phyloP scores from a whole-genome alignment of 2,329 filamentous ascomycete genomes.

The Ophiostoma sp. region DNA sequence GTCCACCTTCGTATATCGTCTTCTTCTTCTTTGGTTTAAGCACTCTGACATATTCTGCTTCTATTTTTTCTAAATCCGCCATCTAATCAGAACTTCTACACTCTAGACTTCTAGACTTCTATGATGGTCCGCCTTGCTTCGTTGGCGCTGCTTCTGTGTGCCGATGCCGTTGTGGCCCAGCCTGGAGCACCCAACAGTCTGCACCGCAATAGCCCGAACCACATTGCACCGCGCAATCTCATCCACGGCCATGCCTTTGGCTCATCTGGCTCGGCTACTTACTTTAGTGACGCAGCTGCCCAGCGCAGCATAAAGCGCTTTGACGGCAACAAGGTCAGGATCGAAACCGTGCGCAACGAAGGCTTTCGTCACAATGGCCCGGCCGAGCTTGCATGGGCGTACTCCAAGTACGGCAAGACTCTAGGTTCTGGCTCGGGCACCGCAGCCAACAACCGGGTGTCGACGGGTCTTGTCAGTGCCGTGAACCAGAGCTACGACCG shows the following conservation, averaged over 20 bases:
- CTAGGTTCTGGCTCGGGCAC: conserved; percentile 30
- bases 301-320: background rate
- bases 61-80: background rate
- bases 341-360: conserved; percentile 36
- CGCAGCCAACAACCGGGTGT: conserved; percentile 15
- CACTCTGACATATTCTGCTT: background rate
- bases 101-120: background rate
- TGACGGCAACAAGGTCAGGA: conserved; percentile 27
- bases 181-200: background rate
- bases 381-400: conserved; percentile 33
- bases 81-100: background rate
- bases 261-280: background rate
- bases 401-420: conserved; percentile 37
- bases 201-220: conserved; percentile 10
- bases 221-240: background rate
- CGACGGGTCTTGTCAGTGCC: conserved; percentile 30
- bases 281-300: background rate
- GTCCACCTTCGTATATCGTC: background rate
- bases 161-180: conserved; percentile 5
- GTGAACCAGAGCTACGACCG: conserved; percentile 41
- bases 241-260: background rate
- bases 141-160: conserved; percentile 13
- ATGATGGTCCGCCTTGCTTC: conserved; percentile 14
- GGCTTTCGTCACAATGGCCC: conserved; percentile 35
- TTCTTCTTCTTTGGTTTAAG: background rate